Conservation (phyloP, 1,139 yeast genomes). For the Wickerhamiella pararugosa region DNA sequence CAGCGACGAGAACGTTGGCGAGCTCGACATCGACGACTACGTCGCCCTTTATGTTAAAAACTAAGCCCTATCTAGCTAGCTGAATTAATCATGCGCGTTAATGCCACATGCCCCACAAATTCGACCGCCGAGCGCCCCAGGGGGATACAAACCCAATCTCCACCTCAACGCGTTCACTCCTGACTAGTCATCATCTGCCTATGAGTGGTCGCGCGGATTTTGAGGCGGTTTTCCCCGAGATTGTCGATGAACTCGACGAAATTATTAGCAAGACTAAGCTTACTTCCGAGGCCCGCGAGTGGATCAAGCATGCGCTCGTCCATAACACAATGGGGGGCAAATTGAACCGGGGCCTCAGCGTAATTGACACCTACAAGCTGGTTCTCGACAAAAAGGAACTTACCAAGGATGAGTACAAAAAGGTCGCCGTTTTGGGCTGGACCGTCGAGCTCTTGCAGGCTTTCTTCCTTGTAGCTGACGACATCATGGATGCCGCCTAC, state of each 20-base stretch:
- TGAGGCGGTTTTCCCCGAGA: conserved; percentile 54
- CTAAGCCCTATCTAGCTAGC: conserved; percentile 4
- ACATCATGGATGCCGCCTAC: conserved; percentile 94
- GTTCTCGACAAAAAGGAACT: conserved; percentile 55
- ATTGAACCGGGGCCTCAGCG: conserved; percentile 90
- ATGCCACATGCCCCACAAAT: too few relatives aligned
- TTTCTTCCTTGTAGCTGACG: conserved; percentile 93
- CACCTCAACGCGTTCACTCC: too few relatives aligned
- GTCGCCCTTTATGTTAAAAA: conserved; percentile 30
- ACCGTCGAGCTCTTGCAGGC: conserved; percentile 90
- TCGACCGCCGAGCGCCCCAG: too few relatives aligned
- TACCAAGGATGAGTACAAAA: conserved; percentile 53
- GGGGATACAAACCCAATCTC: too few relatives aligned
- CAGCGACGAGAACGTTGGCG: conserved; percentile 26
- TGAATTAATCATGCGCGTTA: too few relatives aligned
- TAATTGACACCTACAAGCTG: conserved; percentile 79
- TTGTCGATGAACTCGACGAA: conserved; percentile 61
- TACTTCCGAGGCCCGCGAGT: conserved; percentile 72
- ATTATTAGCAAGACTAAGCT: conserved; percentile 57
- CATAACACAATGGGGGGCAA: conserved; percentile 96
- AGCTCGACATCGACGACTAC: conserved; percentile 35
- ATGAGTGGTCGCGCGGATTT: conserved; percentile 33
- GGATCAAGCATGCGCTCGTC: conserved; percentile 55
- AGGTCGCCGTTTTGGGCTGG: conserved; percentile 91
- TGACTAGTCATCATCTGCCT: too few relatives aligned